phyloP scores from a whole-genome alignment of 306 rosid genomes.

The Gleditsia sinensis region DNA sequence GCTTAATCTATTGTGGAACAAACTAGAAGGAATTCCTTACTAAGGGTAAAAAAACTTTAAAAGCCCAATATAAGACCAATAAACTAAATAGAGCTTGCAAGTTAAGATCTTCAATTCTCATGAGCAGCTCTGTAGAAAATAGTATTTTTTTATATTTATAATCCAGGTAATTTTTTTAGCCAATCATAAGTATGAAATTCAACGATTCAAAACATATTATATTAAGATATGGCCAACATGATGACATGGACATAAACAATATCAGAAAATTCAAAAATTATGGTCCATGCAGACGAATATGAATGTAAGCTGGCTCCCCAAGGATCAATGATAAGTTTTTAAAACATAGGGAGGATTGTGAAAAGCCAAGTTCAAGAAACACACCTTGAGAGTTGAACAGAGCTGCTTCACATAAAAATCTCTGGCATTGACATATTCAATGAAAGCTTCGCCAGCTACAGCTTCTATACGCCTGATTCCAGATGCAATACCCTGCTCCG shows the following conservation, averaged over 20 bases:
- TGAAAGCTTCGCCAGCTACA: constrained; percentile 93
- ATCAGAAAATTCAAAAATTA: constrained; percentile 4
- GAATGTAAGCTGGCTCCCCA: constrained; percentile 14
- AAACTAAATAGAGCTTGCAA: not conserved
- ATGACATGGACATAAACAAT: constrained; percentile 1
- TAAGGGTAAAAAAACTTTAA: not conserved
- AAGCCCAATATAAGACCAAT: not conserved
- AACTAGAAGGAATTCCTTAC: constrained; percentile 24
- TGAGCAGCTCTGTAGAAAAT: not conserved
- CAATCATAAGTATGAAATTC: not conserved
- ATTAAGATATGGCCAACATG: constrained; percentile 10
- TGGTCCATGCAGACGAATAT: constrained; percentile 21
- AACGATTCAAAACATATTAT: not conserved
- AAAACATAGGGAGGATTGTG: constrained; percentile 1
- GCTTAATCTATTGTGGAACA: constrained; percentile 14
- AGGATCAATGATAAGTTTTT: not conserved
- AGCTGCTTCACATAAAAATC: constrained; percentile 76
- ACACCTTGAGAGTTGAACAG: constrained; percentile 89
- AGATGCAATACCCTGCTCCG: constrained; percentile 96
- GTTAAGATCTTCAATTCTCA: not conserved
- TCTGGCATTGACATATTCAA: constrained; percentile 81
- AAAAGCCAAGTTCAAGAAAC: constrained; percentile 33
- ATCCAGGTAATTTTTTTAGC: not conserved
- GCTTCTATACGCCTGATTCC: constrained; percentile 96
- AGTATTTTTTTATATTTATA: too few species aligned